Base-by-base conservation (phyloP, 2,329 filamentous ascomycete genomes). In the Fusarium haematococcum region DNA sequence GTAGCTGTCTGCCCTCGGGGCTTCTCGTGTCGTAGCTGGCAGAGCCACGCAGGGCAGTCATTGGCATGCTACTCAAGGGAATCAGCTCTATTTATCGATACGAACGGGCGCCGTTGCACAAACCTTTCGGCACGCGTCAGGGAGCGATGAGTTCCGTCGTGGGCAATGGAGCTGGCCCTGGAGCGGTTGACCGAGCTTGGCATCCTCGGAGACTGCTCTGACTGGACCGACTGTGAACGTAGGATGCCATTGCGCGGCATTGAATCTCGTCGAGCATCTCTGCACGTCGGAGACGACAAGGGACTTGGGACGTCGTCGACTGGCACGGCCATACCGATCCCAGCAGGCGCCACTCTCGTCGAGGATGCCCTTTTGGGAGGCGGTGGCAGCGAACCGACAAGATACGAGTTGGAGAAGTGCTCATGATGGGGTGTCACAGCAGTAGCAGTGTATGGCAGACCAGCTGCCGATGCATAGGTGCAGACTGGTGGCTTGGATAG, bases 401-500 rank as follows among this genome's bases (percentile, higher is more conserved):
- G 77, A 70, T 82, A 81, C 41, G 77, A 80, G 59, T 78, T 80
- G 65, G 80, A 81, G 62, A 78, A 82, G 30, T 77, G 79, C 45
- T 77, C 69, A 73, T 77, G 68, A 65, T 74, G 67, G 58, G 72
- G 69, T 43, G 68, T 71, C 41, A 74, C 81, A 74, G 77, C 76
- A 69, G 78, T 79, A 74, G 78, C 80, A 63, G 82, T 73, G 79
- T 79, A 83, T 75, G 84, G 81, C 79, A 86, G 82, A 73, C 83
- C 82, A 81, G 84, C 80, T 81, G 84, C 81, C 63, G 79, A 76
- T 63, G 81, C 80, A 80, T 81, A 82, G 72, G 81, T 85, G 64
- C 81, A 82, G 39, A 83, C 84, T 69, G 83, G 85, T 68, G 86
- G 85, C 78, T 90, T 90, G 60, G 85, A 88, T 69, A 90, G 83